Percentiles rank a stretch among this genome's conserved stretches.
These are phyloP conservation scores for Madurella mycetomatis DNA, from an alignment of 2,329 filamentous ascomycete species.

Conservation along the genomic window DNA sequence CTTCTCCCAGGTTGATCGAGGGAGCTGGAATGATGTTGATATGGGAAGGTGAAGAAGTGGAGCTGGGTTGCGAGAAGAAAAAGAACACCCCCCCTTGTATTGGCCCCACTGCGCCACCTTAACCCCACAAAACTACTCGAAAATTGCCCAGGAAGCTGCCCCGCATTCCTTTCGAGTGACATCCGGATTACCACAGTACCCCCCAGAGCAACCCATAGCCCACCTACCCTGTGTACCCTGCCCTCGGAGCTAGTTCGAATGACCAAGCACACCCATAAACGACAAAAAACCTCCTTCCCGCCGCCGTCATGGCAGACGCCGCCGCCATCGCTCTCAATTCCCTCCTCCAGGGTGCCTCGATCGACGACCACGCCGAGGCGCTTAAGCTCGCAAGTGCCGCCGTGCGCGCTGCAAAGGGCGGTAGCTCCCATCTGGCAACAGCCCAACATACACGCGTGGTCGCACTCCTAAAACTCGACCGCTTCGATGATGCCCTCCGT, in stretches of 20 bases:
- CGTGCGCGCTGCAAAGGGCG: conserved; percentile 56
- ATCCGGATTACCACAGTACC: background rate
- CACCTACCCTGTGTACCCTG: no score
- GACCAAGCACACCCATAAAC: conserved; percentile 14
- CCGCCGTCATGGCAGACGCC: conserved; percentile 38
- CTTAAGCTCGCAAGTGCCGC: conserved; percentile 60
- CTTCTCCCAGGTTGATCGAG: no score
- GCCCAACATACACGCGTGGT: conserved; percentile 68
- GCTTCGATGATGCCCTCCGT: conserved; percentile 71
- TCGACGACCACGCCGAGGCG: conserved; percentile 69
- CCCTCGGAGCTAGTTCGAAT: conserved; percentile 5
- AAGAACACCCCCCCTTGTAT: no score
- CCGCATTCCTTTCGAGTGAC: conserved; percentile 15
- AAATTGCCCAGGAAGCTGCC: conserved; percentile 19
- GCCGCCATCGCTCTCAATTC: conserved; percentile 47
- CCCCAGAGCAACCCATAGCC: background rate
- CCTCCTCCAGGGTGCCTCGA: conserved; percentile 51
- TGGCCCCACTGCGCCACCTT: background rate
- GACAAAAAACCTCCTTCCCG: conserved; percentile 10
- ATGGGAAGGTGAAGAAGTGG: no score
- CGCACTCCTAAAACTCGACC: conserved; percentile 75
- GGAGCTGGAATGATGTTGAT: no score
- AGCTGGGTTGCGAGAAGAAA: no score
- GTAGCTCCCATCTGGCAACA: conserved; percentile 37
- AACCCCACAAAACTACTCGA: conserved; percentile 20